Base-by-base conservation (phyloP, 2,329 filamentous ascomycete species). In the Scortechinia acanthostroma region DNA sequence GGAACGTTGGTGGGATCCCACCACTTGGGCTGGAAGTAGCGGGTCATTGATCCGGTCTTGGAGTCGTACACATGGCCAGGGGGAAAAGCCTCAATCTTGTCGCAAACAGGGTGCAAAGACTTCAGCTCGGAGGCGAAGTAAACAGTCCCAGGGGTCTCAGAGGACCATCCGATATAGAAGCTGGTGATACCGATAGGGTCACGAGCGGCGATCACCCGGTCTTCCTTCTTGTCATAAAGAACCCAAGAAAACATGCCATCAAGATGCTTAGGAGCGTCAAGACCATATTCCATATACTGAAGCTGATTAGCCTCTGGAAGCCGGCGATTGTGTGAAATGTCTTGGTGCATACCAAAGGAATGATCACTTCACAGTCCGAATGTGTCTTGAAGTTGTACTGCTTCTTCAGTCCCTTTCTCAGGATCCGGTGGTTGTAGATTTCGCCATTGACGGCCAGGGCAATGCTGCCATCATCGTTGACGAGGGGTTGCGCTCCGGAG, bases 171-270 rank as follows among this genome's bases (percentile, higher is more conserved):
- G 66, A 96, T 88, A 73, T 98, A 98, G 65, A 98, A 90, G 51
- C 89, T 96, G 53, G 91, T 97, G 65, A 98, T 84, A 56, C 93
- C 93, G 58, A 98, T 96, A 25, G 93, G 93, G 65, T 98, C 93
- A 62, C 93, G 84, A 46, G 93, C 93, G 47, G 93, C 93, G 59
- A 98, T 82, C 50, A 90, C 87, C 54, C 93, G 86, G 73, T 98
- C 87, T 65, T 90, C 82, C 54, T 80, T 84, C 78, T 95, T 95
- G 73, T 98, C 93, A 69, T 95, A 95, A 45, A 98, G 79, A 46
- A 98, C 91, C 71, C 94, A 98, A 15, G 91, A 96, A 78, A 98
- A 98, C 93, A 98, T 98, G 72, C 93, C 93, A 64, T 98, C 93
- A 54, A 98, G 82, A 67, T 89, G 76, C 68, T 91, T 93, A 50